Conservation (phyloP, 2,329 filamentous ascomycete genomes). For the Alternaria rosae region DNA sequence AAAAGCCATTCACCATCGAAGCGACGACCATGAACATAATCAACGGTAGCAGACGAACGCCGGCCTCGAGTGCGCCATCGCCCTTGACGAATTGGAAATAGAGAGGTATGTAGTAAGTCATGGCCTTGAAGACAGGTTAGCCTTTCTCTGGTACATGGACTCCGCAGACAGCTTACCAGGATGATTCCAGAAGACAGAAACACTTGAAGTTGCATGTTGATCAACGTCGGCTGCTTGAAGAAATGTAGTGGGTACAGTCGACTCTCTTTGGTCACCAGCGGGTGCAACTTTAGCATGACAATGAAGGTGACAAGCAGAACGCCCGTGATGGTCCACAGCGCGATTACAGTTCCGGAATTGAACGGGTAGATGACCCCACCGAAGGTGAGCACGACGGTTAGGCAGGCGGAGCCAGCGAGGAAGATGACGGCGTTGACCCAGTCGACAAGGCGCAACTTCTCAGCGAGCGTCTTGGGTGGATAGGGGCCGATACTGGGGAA, state of each 20-base stretch:
- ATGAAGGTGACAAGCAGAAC: constrained; percentile 54
- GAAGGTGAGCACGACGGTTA: not conserved
- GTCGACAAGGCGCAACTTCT: constrained; percentile 55
- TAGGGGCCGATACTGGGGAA: not conserved
- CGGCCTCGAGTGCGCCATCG: constrained; percentile 28
- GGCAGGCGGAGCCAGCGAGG: constrained; percentile 32
- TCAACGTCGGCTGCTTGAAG: constrained; percentile 29
- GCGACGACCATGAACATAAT: constrained; percentile 25
- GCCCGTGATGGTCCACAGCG: constrained; percentile 56
- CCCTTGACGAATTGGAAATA: constrained; percentile 35
- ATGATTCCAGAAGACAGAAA: constrained; percentile 23
- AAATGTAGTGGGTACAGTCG: constrained; percentile 62
- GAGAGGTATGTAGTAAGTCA: constrained; percentile 37
- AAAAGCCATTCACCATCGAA: constrained; percentile 26
- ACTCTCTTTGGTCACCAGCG: constrained; percentile 54
- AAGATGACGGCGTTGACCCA: constrained; percentile 42
- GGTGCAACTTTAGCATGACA: constrained; percentile 54
- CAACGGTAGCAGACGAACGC: constrained; percentile 37
- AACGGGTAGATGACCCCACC: not conserved
- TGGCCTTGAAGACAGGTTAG: not conserved
- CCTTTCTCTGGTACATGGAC: too few species aligned
- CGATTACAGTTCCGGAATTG: constrained; percentile 16
- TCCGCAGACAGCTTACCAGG: too few species aligned
- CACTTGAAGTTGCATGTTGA: constrained; percentile 18
- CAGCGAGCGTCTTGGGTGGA: not conserved